phyloP scores from a whole-genome alignment of 2,329 filamentous ascomycete species.

The Reticulascus tulasneorum region DNA sequence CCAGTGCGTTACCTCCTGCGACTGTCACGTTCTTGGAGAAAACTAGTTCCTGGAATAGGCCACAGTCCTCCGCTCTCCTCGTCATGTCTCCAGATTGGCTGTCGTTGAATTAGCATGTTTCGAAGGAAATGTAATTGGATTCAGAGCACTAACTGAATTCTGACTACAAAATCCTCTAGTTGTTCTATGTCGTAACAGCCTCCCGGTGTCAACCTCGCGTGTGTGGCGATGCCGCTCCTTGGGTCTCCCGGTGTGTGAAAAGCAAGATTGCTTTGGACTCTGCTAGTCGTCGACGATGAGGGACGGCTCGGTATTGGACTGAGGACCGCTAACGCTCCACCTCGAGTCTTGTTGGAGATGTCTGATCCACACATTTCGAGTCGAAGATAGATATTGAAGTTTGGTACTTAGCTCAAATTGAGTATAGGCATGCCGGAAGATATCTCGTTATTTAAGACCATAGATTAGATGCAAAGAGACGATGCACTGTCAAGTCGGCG shows the following conservation, averaged over 20 bases:
- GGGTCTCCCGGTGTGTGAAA: conserved; percentile 40
- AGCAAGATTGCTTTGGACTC: conserved; percentile 32
- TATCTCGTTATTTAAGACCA: too few relatives aligned
- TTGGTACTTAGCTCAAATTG: background rate
- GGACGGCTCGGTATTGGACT: conserved; percentile 16
- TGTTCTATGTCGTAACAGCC: background rate
- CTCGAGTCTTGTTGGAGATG: conserved; percentile 33
- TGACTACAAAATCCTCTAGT: conserved; percentile 27
- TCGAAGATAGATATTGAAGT: background rate
- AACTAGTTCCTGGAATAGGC: conserved; percentile 34
- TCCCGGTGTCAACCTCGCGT: conserved; percentile 35
- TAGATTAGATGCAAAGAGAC: too few relatives aligned
- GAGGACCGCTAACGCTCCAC: conserved; percentile 43
- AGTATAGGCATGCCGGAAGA: too few relatives aligned
- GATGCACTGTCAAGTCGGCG: too few relatives aligned
- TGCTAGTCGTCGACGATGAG: background rate
- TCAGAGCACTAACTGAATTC: conserved; percentile 38
- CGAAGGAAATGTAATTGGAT: too few relatives aligned
- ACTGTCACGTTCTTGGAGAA: conserved; percentile 18
- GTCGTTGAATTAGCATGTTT: background rate
- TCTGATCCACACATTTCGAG: conserved; percentile 42
- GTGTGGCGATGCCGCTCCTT: conserved; percentile 33
- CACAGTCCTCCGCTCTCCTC: conserved; percentile 34
- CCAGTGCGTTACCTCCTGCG: conserved; percentile 17
- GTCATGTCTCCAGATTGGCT: conserved; percentile 41